phyloP scores from a whole-genome alignment of 2,329 filamentous ascomycete species.

The Thielaviopsis musarum region DNA sequence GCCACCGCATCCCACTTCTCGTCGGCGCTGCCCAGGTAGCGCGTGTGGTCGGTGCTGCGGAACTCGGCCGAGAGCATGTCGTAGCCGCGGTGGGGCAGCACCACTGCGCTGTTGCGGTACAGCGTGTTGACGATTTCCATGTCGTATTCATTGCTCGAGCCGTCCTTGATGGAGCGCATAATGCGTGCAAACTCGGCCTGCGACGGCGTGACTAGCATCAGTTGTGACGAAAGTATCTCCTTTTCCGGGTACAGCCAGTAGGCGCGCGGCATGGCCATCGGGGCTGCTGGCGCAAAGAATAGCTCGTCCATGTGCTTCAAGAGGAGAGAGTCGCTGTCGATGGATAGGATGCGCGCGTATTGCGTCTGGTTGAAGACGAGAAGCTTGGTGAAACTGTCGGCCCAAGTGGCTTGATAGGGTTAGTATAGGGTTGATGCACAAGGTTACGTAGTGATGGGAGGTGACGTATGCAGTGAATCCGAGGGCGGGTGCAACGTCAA shows the following conservation, averaged over 20 bases:
- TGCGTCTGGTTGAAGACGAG: slow-evolving; percentile 49
- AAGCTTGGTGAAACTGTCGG: slow-evolving; percentile 49
- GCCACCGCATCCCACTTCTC: slow-evolving; percentile 39
- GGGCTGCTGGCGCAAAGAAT: slow-evolving; percentile 43
- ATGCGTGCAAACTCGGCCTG: slow-evolving; percentile 28
- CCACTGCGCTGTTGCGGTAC: slow-evolving; percentile 38
- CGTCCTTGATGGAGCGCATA: slow-evolving; percentile 14
- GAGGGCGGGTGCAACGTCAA: no score
- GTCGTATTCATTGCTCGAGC: slow-evolving; percentile 32
- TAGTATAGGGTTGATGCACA: no score
- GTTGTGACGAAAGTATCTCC: slow-evolving; percentile 40
- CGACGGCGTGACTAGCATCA: slow-evolving; percentile 46
- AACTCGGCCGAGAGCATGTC: slow-evolving; percentile 46
- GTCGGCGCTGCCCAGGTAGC: slow-evolving; percentile 22
- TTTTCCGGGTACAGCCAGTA: slow-evolving; percentile 44
- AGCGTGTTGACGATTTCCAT: slow-evolving; percentile 52
- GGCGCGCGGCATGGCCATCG: slow-evolving; percentile 50
- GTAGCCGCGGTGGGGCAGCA: slow-evolving; percentile 47
- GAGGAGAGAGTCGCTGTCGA: slow-evolving; percentile 44
- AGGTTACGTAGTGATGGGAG: no score
- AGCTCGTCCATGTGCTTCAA: slow-evolving; percentile 49
- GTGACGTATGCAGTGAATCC: no score
- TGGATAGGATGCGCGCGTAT: slow-evolving; percentile 33
- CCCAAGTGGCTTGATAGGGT: slow-evolving; percentile 29
- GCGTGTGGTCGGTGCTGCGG: slow-evolving; percentile 28